These are phyloP conservation scores for Litsea cubeba DNA, from an alignment of 164 flowering plant genomes.

Conservation along the genomic window DNA sequence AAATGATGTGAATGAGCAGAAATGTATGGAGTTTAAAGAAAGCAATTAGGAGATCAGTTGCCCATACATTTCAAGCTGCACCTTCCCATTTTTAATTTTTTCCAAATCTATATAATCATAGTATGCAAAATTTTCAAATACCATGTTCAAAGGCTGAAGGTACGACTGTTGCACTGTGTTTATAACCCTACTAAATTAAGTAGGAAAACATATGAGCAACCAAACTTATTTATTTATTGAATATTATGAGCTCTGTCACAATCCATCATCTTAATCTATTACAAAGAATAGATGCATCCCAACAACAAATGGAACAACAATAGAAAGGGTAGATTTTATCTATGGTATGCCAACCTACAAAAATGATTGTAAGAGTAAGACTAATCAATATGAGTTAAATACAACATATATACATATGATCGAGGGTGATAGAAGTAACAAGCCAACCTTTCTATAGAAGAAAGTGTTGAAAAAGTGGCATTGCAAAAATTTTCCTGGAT, in stretches of 20 bases:
- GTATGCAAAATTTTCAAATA: too few species aligned
- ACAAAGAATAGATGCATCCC: neutral
- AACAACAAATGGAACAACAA: neutral
- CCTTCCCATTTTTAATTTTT: neutral
- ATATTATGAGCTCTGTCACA: too few species aligned
- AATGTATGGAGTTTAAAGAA: neutral
- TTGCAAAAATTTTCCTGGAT: conserved; percentile 70
- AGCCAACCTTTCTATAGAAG: conserved; percentile 89
- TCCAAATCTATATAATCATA: too few species aligned
- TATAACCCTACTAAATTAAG: neutral
- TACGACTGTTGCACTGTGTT: neutral
- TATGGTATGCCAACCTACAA: neutral
- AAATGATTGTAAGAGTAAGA: neutral
- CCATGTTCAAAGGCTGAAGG: too few species aligned
- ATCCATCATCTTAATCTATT: neutral
- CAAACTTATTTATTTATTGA: too few species aligned
- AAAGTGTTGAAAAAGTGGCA: conserved; percentile 97
- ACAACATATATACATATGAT: neutral
- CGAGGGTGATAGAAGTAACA: neutral
- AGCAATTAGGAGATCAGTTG: neutral
- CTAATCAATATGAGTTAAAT: neutral
- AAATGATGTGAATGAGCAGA: neutral
- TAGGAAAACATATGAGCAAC: neutral
- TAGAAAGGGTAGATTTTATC: neutral
- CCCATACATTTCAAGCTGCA: neutral